Conservation (phyloP, 2,329 filamentous ascomycete species). For the Aspergillus sp. region DNA sequence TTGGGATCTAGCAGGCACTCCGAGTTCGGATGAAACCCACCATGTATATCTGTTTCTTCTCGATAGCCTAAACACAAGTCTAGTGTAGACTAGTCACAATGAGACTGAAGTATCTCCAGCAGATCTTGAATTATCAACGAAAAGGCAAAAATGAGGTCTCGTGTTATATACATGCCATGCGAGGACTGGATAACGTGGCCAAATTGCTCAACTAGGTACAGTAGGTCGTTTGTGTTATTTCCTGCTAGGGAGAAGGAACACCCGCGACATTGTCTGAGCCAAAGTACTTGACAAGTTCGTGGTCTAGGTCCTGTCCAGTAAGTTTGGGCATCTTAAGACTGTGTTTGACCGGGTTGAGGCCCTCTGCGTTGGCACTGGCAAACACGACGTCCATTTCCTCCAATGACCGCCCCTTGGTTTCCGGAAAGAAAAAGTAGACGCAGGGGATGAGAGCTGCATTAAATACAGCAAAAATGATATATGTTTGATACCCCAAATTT, state of each 20-base stretch:
- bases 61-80: no score
- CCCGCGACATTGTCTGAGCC: neutral
- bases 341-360: conserved; percentile 5
- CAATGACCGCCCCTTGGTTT: conserved; percentile 58
- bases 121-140: no score
- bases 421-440: conserved; percentile 61
- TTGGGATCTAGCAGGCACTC: neutral
- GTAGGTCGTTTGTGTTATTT: no score
- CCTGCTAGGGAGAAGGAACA: neutral
- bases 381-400: conserved; percentile 61
- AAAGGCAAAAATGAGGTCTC: no score
- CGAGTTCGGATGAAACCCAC: no score
- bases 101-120: no score
- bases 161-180: no score
- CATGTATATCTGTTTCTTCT: no score
- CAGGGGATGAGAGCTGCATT: conserved; percentile 55
- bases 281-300: conserved; percentile 2
- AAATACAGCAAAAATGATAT: conserved; percentile 55
- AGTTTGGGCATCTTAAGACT: conserved; percentile 4
- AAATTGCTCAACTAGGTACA: no score
- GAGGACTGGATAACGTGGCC: no score
- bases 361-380: conserved; percentile 5
- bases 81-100: no score
- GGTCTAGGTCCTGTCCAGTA: neutral
- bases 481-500: conserved; percentile 54